phyloP scores from a whole-genome alignment of 805 yeast genomes.

The Yarrowia bubula region DNA sequence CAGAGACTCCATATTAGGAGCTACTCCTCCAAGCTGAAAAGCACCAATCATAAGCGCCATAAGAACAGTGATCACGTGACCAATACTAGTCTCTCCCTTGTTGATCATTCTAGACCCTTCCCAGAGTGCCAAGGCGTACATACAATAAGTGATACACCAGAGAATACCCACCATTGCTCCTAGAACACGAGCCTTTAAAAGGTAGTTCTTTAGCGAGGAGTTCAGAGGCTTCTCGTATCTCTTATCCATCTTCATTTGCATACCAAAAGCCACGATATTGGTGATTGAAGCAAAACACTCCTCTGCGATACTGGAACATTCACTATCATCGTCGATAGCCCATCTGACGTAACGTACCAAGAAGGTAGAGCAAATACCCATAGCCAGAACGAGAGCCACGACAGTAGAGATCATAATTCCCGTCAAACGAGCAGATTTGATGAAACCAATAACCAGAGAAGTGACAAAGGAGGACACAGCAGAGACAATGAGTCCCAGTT shows the following conservation, averaged over 20 bases:
- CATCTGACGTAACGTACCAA: constrained; percentile 35
- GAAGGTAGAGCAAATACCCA: constrained; percentile 38
- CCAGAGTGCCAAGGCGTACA: constrained; percentile 46
- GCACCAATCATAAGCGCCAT: constrained; percentile 46
- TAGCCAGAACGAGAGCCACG: constrained; percentile 37
- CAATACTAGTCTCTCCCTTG: constrained; percentile 39
- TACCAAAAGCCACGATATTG: constrained; percentile 45
- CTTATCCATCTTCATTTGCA: constrained; percentile 40
- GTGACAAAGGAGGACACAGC: constrained; percentile 43
- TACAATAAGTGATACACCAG: constrained; percentile 40
- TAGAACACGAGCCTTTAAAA: constrained; percentile 36
- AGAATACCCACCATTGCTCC: constrained; percentile 41
- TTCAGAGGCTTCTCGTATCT: constrained; percentile 38
- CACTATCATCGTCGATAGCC: constrained; percentile 34
- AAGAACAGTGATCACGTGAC: constrained; percentile 41
- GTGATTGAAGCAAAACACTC: constrained; percentile 43
- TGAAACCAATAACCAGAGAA: constrained; percentile 41
- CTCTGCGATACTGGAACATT: constrained; percentile 45
- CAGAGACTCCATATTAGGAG: constrained; percentile 43
- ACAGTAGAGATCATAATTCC: constrained; percentile 41
- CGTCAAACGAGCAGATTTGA: constrained; percentile 41
- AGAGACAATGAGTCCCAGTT: constrained; percentile 41
- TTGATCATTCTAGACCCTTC: constrained; percentile 44
- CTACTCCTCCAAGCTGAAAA: constrained; percentile 44
- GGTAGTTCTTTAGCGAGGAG: constrained; percentile 33